Percentiles rank a stretch among this genome's conserved stretches.
Conservation (phyloP, 805 yeast genomes). For the Grigorovia yakushimaensis region DNA sequence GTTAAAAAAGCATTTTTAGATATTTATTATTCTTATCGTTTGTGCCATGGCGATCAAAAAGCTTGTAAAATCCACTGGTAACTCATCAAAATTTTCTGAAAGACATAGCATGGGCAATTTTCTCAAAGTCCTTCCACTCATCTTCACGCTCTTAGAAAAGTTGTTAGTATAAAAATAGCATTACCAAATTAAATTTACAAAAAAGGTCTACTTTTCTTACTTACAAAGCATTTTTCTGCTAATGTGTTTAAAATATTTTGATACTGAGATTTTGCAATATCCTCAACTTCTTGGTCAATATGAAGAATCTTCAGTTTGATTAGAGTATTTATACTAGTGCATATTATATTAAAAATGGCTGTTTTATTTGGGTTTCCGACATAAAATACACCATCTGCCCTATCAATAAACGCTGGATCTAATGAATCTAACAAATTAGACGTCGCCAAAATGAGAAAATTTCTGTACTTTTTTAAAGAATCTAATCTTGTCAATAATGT, state of each 20-base stretch:
- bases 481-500: constrained; percentile 36
- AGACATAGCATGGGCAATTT: constrained; percentile 23
- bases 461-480: constrained; percentile 27
- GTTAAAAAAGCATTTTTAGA: background rate
- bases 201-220: constrained; percentile 6
- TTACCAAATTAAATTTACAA: background rate
- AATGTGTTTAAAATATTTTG: constrained; percentile 8
- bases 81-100: constrained; percentile 18
- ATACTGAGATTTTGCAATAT: constrained; percentile 6
- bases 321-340: constrained; percentile 22
- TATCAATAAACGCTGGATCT: constrained; percentile 37
- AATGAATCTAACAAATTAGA: constrained; percentile 32
- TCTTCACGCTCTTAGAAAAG: constrained; percentile 9
- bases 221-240: constrained; percentile 21
- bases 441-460: constrained; percentile 33
- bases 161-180: constrained; percentile 2
- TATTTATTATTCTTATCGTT: constrained; percentile 1
- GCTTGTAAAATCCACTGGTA: constrained; percentile 19
- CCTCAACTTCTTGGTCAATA: constrained; percentile 1
- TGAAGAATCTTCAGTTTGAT: constrained; percentile 10
- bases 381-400: constrained; percentile 32
- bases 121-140: constrained; percentile 26
- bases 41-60: constrained; percentile 21
- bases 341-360: constrained; percentile 26
- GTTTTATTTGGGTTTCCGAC: constrained; percentile 29